Base-by-base conservation (phyloP, 73 alveolate genomes). In the Breviolum minutum region DNA sequence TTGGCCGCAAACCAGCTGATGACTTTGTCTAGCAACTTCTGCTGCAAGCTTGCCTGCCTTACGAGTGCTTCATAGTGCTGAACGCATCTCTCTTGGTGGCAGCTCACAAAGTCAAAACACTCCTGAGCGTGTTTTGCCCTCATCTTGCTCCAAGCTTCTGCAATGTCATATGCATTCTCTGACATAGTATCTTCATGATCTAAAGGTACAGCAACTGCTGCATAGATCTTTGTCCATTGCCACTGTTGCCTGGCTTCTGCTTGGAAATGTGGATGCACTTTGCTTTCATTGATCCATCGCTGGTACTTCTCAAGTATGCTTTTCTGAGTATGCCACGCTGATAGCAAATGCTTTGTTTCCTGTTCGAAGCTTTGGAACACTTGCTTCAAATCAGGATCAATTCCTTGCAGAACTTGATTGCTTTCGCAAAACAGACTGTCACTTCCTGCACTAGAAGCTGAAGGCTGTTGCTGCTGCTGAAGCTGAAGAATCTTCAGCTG, bases 321-420 rank as follows among this genome's bases (percentile, higher is more conserved):
- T 54, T 69, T 87, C 66, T 87, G 95, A 70, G 95, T 87, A 22
- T 87, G 85, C 95, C 95, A 87, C 0, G 95, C 95, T 19, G 40
- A 63, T 48, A 87, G 60, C 26, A 68, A 22, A 2, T 87, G 95
- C 27, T 29, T 87, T 7, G 81, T 81, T 22, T 87, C 95, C 68
- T 87, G 64, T 10, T 69, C 84, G 24, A 87, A 87, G 12, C 30
- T 70, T 17, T 66, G 71, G 32, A 87, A 87, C 1, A 68, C 84
- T 19, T 68, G 11, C 26, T 30, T 83, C 84, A 87, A 22, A 71
- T 48, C 85, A 13, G 95, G 95, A 30, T 87, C 95, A 22, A 87
- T 48, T 13, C 95, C 95, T 6, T 64, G 40, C 54, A 68, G 95
- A 63, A 87, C 64, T 69, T 68, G 60, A 40, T 87, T 87, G 68